These are phyloP conservation scores for Stachybotrys elegans DNA, from an alignment of 2,329 filamentous ascomycete genomes.

Conservation along the genomic window DNA sequence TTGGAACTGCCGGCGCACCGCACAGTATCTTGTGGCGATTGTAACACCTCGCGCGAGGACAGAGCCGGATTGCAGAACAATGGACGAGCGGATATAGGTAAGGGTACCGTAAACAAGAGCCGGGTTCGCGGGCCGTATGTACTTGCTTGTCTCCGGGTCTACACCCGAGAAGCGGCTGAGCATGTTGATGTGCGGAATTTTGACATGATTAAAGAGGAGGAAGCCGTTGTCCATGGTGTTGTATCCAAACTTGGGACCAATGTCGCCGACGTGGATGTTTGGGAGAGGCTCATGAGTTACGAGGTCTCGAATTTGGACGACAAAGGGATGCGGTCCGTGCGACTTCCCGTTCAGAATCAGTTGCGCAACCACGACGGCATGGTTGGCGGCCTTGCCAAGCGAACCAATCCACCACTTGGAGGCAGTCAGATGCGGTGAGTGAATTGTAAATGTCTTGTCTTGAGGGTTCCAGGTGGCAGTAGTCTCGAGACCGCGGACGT, in stretches of 20 bases:
- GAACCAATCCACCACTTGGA: slow-evolving; percentile 86
- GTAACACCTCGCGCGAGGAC: slow-evolving; percentile 72
- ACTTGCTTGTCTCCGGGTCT: slow-evolving; percentile 63
- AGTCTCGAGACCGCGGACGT: slow-evolving; percentile 68
- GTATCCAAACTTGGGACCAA: slow-evolving; percentile 76
- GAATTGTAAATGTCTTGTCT: slow-evolving; percentile 69
- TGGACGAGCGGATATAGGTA: slow-evolving; percentile 69
- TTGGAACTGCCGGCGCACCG: slow-evolving; percentile 73
- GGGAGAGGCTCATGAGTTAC: slow-evolving; percentile 65
- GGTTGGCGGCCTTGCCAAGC: slow-evolving; percentile 68
- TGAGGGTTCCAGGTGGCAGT: slow-evolving; percentile 68
- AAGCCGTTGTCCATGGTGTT: slow-evolving; percentile 83
- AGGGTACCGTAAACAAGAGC: slow-evolving; percentile 70
- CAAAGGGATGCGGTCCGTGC: slow-evolving; percentile 72
- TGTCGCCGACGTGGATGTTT: slow-evolving; percentile 71
- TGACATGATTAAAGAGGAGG: slow-evolving; percentile 67
- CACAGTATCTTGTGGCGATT: slow-evolving; percentile 69
- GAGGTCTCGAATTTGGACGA: slow-evolving; percentile 68
- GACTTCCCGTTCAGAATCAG: slow-evolving; percentile 63
- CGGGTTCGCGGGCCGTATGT: slow-evolving; percentile 60
- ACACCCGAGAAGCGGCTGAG: slow-evolving; percentile 65
- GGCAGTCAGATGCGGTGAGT: slow-evolving; percentile 68
- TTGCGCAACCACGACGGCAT: slow-evolving; percentile 76
- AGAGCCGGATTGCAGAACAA: slow-evolving; percentile 67
- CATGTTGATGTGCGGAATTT: slow-evolving; percentile 71